Evolutionary conservation across 2,329 filamentous ascomycete genomes (phyloP), one percentile per base, ranked within the genome.

Genomic region (Tolypocladium cylindrosporum): DNA sequence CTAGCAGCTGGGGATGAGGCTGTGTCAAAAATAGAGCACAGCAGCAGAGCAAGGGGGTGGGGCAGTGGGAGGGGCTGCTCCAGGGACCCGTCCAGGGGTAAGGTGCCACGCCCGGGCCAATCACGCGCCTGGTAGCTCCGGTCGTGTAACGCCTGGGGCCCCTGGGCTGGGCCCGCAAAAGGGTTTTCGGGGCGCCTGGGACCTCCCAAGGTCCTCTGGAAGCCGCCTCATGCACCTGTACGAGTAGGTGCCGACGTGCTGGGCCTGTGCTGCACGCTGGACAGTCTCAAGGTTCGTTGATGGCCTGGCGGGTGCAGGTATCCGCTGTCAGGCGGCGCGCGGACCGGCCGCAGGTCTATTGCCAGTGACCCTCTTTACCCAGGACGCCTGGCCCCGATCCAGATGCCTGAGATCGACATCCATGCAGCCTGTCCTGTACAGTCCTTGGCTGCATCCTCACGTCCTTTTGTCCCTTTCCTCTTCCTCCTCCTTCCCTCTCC

Each of bases 381-480:
- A n/a, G 45, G 27, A 9, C n/a, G 19, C 31, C 9, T 11, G 48
- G 21, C 42, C 42, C 42, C n/a, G 42, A 45, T 27, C 21, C 42
- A 27, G 42, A 7, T 10, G 43, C 42, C 31, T 34, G 48, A 13
- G 19, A 51, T 51, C 48, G 21, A 48, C 24, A 27, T 48, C 24
- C 48, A 51, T 11, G 48, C 27, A 36, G 48, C 48, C 36, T 13
- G 36, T 13, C 48, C 48, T 51, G 16, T 14, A 24, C 3, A 34
- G 45, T 36, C 34, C 40, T 42, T 42, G 40, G n/a, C 40, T 50
- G 8, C 27, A 27, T n/a, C 27, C 16, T 10, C 48, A 13, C 16
- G 31, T 56, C 45, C 48, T 55, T 48, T 63, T 60, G 56, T 60
- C 53, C 41, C 19, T 48, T 52, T 45, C 52, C 42, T 60, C 59